These are phyloP conservation scores for Mycena olivaceomarginata DNA, from an alignment of 768 basidiomycete genomes.

Conservation along the genomic window DNA sequence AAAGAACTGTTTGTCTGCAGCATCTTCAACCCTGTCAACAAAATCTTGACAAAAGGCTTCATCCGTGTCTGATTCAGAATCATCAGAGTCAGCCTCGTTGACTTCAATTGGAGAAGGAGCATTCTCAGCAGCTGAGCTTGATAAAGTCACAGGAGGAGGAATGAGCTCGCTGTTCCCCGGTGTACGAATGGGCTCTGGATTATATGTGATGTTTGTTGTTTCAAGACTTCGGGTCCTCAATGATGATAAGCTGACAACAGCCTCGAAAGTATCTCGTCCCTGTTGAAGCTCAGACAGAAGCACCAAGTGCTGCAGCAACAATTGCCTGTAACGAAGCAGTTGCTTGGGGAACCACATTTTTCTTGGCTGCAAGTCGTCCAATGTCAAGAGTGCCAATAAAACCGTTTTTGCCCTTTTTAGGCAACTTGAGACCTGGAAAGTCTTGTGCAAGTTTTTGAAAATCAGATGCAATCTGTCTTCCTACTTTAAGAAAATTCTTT, in stretches of 20 bases:
- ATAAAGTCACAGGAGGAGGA: background rate
- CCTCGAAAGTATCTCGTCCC: constrained; percentile 20
- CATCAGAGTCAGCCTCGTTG: background rate
- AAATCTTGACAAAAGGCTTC: background rate
- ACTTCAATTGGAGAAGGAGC: too few relatives aligned
- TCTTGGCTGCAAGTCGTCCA: constrained; percentile 37
- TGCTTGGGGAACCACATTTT: constrained; percentile 36
- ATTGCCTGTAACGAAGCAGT: constrained; percentile 9
- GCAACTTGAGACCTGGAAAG: background rate
- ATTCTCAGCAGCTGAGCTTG: too few relatives aligned
- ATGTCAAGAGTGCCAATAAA: constrained; percentile 31
- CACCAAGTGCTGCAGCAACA: too few relatives aligned
- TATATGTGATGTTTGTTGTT: background rate
- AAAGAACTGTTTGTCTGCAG: background rate
- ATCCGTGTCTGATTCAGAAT: too few relatives aligned
- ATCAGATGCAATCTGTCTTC: too few relatives aligned
- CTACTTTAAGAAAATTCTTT: too few relatives aligned
- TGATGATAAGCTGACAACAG: constrained; percentile 38
- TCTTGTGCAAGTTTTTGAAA: too few relatives aligned
- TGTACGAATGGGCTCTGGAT: background rate
- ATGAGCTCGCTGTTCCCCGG: background rate
- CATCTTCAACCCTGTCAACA: background rate
- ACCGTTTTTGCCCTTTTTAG: background rate
- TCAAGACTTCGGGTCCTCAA: constrained; percentile 9
- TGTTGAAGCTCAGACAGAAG: constrained; percentile 27